Evolutionary conservation across 192 early-diverging fungal species (phyloP).

Genomic region (Chytriomyces confervae): DNA sequence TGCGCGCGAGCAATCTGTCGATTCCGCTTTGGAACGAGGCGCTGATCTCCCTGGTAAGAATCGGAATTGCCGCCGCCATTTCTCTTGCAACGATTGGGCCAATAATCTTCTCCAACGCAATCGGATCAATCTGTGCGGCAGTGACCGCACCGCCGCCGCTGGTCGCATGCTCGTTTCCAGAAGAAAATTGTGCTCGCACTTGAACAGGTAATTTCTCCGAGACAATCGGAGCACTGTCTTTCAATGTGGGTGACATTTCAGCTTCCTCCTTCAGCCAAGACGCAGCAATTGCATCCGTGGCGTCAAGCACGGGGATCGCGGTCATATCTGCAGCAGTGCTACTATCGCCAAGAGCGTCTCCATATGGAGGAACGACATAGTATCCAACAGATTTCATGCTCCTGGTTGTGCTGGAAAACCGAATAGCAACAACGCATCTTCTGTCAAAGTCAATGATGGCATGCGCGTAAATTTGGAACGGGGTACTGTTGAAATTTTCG

Average conservation of each 20-base stretch:
- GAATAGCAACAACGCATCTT: conserved; percentile 6
- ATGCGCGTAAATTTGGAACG: conserved; percentile 2
- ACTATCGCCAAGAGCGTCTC: conserved; percentile 12
- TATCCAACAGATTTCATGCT: conserved; percentile 19
- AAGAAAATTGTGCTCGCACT: conserved; percentile 4
- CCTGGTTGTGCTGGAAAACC: background rate
- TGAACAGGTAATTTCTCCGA: background rate
- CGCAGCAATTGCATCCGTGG: background rate
- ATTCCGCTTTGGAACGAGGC: background rate
- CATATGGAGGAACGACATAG: conserved; percentile 16
- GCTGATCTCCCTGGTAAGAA: background rate
- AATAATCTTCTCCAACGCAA: background rate
- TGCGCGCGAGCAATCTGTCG: background rate
- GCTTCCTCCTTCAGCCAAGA: conserved; percentile 11
- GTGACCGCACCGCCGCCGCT: background rate
- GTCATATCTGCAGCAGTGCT: background rate
- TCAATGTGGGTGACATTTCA: background rate
- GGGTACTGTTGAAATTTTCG: background rate
- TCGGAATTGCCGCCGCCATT: background rate
- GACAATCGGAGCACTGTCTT: background rate
- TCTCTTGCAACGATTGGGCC: background rate
- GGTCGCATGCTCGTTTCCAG: background rate
- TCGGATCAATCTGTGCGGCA: background rate
- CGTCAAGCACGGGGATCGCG: conserved; percentile 2
- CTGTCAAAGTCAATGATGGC: conserved; percentile 13